phyloP scores from a whole-genome alignment of 768 basidiomycete species.

The Sarcodon sp. region DNA sequence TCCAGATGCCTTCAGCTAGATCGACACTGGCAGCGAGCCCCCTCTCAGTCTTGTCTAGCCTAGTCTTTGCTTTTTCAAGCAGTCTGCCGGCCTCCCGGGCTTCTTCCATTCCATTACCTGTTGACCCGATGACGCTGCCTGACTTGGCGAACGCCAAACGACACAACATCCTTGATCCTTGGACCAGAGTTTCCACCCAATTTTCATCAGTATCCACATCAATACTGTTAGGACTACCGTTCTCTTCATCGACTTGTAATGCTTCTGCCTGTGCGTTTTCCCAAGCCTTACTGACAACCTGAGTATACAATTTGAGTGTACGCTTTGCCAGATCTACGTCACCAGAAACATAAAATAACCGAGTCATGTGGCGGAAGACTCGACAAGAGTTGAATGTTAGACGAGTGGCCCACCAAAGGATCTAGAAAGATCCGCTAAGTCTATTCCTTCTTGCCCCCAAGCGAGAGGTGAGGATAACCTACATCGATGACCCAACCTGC shows the following conservation, averaged over 20 bases:
- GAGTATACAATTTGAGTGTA: constrained; percentile 69
- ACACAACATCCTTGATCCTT: constrained; percentile 71
- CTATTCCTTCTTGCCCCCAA: background rate
- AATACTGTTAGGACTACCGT: constrained; percentile 14
- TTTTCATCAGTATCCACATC: constrained; percentile 44
- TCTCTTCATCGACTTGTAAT: background rate
- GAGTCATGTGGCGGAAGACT: constrained; percentile 75
- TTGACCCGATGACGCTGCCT: constrained; percentile 18
- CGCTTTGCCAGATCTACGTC: constrained; percentile 55
- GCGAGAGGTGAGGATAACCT: constrained; percentile 17
- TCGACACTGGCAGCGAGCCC: constrained; percentile 46
- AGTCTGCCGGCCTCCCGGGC: constrained; percentile 48
- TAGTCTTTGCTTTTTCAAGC: constrained; percentile 45
- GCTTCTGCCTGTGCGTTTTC: constrained; percentile 10
- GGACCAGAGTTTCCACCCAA: constrained; percentile 70
- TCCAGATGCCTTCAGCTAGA: constrained; percentile 64
- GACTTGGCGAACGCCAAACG: constrained; percentile 15
- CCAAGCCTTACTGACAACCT: constrained; percentile 68
- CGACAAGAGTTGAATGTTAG: constrained; percentile 89
- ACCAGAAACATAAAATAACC: constrained; percentile 50
- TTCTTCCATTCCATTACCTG: constrained; percentile 29
- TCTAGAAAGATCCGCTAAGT: constrained; percentile 22
- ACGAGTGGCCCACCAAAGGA: constrained; percentile 90
- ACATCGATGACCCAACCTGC: constrained; percentile 79
- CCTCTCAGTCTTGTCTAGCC: constrained; percentile 34